Evolutionary conservation across 176 grass and related monocot species (phyloP), one percentile per base, ranked within the genome.

Genomic region (Oryza glaberrima): DNA sequence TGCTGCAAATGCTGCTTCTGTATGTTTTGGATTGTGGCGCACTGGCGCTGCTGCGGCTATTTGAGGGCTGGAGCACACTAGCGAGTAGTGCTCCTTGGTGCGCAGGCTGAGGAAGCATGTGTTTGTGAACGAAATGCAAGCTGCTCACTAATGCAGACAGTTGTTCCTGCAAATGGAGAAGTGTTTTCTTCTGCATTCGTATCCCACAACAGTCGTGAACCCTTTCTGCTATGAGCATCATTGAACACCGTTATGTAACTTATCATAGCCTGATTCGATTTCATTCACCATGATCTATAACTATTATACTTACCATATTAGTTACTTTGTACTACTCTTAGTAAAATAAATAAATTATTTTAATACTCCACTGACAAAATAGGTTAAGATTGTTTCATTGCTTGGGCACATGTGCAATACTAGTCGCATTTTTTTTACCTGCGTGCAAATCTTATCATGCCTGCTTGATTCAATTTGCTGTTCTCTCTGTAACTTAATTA

Each of bases 21-120:
- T 76, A 22, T 67, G 73, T 56, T 52, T 78, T 63, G 16, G 51
- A 65, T 28, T 11, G 51, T 51, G 82, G 70, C 28, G 43, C 43
- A 44, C 43, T 10, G 43, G 43, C 43, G 49, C 17, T 68, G 36
- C 40, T 70, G 70, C 40, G 14, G 65, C 23, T 68, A 46, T 23
- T 30, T 14, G 22, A 32, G 13, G 10, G 36, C 8, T 83, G 4
- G 19, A 52, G 56, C 43, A 34, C 56, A 15, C 51, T 48, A 11
- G 30, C 36, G 5, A 32, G 3, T 72, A n/a, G 34, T 81, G 34
- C 11, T 67, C n/a, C 1, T n/a, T 17, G 30, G 34, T 7, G 34
- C 4, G 9, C 49, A 3, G 20, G 12, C 20, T 14, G 4, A 28
- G 9, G 9, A 74, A 22, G n/a, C 32, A 16, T 45, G 11, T 11